A percentile compares a stretch with the other conserved stretches of the same genome.
phyloP scores from a whole-genome alignment of 2,329 filamentous ascomycete species.

The Thielaviopsis musarum region DNA sequence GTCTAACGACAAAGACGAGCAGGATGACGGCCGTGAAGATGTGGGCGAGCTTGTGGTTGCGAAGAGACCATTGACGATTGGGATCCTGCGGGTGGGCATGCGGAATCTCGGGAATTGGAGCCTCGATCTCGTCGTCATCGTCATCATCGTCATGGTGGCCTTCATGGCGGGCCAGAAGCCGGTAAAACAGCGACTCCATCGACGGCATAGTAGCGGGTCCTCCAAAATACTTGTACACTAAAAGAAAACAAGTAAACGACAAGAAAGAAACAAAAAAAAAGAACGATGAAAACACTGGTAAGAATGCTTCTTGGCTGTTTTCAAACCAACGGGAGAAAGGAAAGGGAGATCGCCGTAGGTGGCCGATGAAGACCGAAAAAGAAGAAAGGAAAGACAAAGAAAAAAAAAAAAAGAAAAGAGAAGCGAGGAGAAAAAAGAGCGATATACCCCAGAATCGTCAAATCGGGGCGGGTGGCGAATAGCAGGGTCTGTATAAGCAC shows the following conservation, averaged over 20 bases:
- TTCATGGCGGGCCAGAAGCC: conserved; percentile 7
- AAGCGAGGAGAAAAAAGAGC: not conserved
- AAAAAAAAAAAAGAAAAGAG: not conserved
- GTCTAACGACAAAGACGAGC: conserved; percentile 3
- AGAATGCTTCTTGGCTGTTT: not conserved
- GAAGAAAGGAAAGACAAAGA: conserved; percentile 4
- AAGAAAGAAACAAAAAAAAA: not conserved
- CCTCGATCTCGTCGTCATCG: not conserved
- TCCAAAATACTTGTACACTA: not conserved
- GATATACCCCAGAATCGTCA: not conserved
- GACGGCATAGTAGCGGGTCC: not conserved
- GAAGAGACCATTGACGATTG: conserved; percentile 8
- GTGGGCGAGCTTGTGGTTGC: conserved; percentile 10
- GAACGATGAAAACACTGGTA: not conserved
- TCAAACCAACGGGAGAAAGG: not conserved
- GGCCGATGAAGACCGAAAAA: not conserved
- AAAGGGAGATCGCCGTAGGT: not conserved
- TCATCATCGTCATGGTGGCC: conserved; percentile 10
- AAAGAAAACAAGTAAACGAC: not conserved
- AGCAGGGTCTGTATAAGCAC: not conserved
- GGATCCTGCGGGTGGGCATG: conserved; percentile 4
- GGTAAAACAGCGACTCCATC: not conserved
- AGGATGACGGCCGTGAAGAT: conserved; percentile 2
- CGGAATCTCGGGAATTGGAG: not conserved
- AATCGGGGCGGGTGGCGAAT: not conserved